Conservation (phyloP, 179 eudicot genomes). For the Spinacia oleracea region DNA sequence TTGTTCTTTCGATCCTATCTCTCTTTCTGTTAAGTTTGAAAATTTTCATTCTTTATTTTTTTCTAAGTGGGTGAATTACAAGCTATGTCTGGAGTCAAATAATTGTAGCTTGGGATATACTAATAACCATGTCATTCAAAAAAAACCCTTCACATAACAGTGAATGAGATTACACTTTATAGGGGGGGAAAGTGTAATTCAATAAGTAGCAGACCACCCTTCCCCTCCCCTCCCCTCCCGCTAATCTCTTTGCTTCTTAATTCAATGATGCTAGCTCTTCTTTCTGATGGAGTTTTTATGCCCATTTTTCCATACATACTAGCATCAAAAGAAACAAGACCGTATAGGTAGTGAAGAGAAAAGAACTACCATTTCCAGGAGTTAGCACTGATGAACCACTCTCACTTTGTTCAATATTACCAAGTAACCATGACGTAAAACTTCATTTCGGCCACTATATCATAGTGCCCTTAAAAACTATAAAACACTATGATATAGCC, state of each 20-base stretch:
- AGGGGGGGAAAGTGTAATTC: background rate
- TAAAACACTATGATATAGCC: background rate
- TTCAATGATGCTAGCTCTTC: no score
- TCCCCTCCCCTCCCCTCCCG: no score
- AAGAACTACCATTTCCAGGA: background rate
- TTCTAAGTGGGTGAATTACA: no score
- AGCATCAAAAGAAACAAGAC: background rate
- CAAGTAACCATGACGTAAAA: background rate
- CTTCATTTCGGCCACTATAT: background rate
- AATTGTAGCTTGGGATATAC: background rate
- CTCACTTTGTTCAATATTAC: background rate
- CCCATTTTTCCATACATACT: background rate
- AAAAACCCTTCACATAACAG: background rate
- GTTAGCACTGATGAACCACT: no score
- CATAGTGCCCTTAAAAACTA: background rate
- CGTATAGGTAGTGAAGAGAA: background rate
- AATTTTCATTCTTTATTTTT: no score
- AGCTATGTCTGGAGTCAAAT: background rate
- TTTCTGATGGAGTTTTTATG: no score
- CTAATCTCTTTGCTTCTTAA: no score
- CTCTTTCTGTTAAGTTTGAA: no score
- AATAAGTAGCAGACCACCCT: background rate
- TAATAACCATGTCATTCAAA: background rate
- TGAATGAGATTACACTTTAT: background rate
- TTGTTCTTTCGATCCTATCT: background rate